Evolutionary conservation across 345 rosid species (phyloP).

Genomic region (Salix arbutifolia): DNA sequence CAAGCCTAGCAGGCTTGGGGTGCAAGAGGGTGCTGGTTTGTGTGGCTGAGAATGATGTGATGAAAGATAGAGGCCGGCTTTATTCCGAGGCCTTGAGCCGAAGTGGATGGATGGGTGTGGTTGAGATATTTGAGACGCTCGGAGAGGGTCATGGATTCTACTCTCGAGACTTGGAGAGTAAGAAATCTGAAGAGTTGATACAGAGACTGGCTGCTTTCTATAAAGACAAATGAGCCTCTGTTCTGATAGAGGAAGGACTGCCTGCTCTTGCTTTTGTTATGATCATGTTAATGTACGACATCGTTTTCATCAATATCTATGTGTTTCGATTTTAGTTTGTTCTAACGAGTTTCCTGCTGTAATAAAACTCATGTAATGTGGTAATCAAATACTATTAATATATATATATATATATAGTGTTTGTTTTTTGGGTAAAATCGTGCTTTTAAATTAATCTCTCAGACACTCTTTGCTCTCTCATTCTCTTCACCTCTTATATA

Average conservation of each 20-base stretch:
- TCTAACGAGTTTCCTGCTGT: no score
- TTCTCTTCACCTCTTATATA: no score
- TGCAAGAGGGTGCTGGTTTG: slow-evolving; percentile 16
- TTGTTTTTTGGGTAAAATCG: no score
- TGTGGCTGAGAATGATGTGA: slow-evolving; percentile 19
- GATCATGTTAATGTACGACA: no score
- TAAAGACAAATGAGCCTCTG: slow-evolving; percentile 21
- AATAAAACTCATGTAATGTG: no score
- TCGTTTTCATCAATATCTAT: no score
- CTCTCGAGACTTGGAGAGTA: slow-evolving; percentile 20
- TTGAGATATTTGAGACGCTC: slow-evolving; percentile 15
- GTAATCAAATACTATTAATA: no score
- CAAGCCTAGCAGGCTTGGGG: slow-evolving; percentile 5
- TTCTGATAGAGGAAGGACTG: neutral
- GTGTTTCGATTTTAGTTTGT: no score
- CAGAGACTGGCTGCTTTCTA: slow-evolving; percentile 35
- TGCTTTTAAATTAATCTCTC: no score
- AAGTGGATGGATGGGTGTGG: slow-evolving; percentile 27
- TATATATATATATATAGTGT: no score
- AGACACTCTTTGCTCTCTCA: no score
- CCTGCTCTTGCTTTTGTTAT: no score
- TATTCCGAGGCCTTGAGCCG: slow-evolving; percentile 16
- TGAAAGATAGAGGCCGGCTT: slow-evolving; percentile 22
- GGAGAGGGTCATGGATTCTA: slow-evolving; percentile 15
- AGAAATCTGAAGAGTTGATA: slow-evolving; percentile 37